A percentile compares a stretch with the other conserved stretches of the same genome.
phyloP scores from a whole-genome alignment of 257 asterid genomes.

The Jacaranda mimosifolia region DNA sequence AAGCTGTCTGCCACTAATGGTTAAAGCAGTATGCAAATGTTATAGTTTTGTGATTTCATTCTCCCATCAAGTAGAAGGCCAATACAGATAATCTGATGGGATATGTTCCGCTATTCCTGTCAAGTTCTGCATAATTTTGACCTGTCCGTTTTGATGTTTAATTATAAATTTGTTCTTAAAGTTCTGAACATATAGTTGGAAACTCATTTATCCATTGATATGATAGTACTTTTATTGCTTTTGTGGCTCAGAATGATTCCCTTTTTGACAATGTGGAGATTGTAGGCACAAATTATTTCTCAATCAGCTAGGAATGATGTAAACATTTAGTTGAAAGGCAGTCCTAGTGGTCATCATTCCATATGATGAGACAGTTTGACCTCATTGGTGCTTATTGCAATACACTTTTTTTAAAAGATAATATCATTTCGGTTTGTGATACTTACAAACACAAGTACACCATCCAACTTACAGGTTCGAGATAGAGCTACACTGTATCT shows the following conservation, averaged over 20 bases:
- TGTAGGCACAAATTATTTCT: not conserved
- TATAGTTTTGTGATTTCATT: conserved; percentile 2
- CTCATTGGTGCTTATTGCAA: conserved; percentile 20
- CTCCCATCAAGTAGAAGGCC: conserved; percentile 4
- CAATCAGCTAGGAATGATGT: conserved; percentile 6
- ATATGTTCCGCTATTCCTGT: conserved; percentile 1
- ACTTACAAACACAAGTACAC: not conserved
- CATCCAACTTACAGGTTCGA: conserved; percentile 70
- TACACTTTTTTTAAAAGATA: not conserved
- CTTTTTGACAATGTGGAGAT: not conserved
- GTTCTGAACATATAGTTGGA: conserved; percentile 4
- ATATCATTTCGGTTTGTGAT: conserved; percentile 21
- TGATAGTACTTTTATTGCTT: not conserved
- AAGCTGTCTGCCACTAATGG: not conserved
- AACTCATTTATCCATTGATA: conserved; percentile 1
- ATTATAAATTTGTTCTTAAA: not conserved
- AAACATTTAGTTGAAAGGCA: not conserved
- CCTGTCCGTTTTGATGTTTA: not conserved
- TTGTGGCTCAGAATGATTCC: conserved; percentile 14
- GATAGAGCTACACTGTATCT: conserved; percentile 98
- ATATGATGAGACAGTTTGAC: not conserved
- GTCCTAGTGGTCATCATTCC: conserved; percentile 1
- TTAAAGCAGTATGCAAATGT: not conserved
- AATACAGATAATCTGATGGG: not conserved
- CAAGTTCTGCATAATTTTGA: not conserved